Conservation (phyloP, 2,329 filamentous ascomycete genomes). For the Rutstroemia sp. region DNA sequence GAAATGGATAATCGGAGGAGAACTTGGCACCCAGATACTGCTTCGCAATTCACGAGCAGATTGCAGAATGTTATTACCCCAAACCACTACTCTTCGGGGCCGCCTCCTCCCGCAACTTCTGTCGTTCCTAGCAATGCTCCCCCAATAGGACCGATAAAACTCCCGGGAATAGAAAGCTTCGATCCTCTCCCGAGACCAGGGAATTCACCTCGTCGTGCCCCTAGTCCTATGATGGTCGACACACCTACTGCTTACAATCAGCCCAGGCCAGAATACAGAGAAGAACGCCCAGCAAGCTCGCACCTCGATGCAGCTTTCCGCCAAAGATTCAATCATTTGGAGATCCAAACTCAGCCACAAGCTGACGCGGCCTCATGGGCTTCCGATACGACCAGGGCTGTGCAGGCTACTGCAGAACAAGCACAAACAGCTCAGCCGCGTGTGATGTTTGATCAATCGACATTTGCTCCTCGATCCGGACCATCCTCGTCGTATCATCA, state of each 20-base stretch:
- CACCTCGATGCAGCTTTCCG: constrained; percentile 60
- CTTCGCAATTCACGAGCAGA: constrained; percentile 58
- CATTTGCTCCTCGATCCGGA: constrained; percentile 30
- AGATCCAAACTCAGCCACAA: constrained; percentile 49
- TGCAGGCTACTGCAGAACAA: constrained; percentile 48
- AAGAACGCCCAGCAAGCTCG: constrained; percentile 38
- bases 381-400: constrained; percentile 46
- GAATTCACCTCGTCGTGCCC: constrained; percentile 55
- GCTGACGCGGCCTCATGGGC: constrained; percentile 51
- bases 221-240: constrained; percentile 76
- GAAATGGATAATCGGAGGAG: constrained; percentile 76
- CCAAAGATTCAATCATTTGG: constrained; percentile 57
- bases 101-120: constrained; percentile 19
- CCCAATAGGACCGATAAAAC: constrained; percentile 45
- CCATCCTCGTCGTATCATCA: constrained; percentile 35
- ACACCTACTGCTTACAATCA: constrained; percentile 15
- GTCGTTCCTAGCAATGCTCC: constrained; percentile 32
- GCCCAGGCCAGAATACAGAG: constrained; percentile 31
- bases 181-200: constrained; percentile 61
- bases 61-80: constrained; percentile 70
- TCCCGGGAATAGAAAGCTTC: constrained; percentile 90
- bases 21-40: constrained; percentile 83
- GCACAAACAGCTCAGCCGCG: constrained; percentile 36
- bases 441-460: constrained; percentile 48
- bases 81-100: constrained; percentile 41